A percentile compares a stretch with the other conserved stretches of the same genome.
phyloP scores from a whole-genome alignment of 2,329 filamentous ascomycete genomes.

The Capronia epimyces region DNA sequence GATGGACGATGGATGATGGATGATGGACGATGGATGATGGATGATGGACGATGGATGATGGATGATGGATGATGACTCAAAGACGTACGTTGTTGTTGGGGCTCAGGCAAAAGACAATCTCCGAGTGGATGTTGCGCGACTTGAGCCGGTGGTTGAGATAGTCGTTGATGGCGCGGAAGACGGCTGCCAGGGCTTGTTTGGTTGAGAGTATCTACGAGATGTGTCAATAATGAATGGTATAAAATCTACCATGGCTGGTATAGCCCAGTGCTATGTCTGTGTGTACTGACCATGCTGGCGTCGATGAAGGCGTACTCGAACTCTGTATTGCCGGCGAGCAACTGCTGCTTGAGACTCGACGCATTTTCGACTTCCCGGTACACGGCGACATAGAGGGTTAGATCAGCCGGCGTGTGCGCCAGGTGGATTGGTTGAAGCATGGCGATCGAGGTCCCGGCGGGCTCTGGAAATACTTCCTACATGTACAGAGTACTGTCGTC shows the following conservation, averaged over 20 bases:
- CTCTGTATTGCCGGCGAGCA: constrained; percentile 73
- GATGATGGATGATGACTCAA: neutral
- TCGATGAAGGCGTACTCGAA: constrained; percentile 96
- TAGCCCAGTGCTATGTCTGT: neutral
- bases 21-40: no score
- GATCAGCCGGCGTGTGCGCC: constrained; percentile 65
- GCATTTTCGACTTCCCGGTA: constrained; percentile 75
- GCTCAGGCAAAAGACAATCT: constrained; percentile 75
- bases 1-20: no score
- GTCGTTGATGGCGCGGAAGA: constrained; percentile 70
- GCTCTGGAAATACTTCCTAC: no score
- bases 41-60: no score
- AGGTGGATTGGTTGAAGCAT: constrained; percentile 63
- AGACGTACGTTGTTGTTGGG: constrained; percentile 64
- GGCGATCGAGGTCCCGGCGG: no score
- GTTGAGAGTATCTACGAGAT: constrained; percentile 45
- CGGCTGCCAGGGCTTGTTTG: constrained; percentile 66
- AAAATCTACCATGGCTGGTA: neutral
- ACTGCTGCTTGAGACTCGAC: constrained; percentile 69
- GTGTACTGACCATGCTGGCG: constrained; percentile 59
- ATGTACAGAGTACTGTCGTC: no score
- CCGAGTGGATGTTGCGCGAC: constrained; percentile 82
- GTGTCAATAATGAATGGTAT: constrained; percentile 25
- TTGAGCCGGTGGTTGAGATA: constrained; percentile 58
- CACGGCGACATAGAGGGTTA: constrained; percentile 66